Evolutionary conservation across 306 rosid genomes (phyloP).

Genomic region (Vigna unguiculata): DNA sequence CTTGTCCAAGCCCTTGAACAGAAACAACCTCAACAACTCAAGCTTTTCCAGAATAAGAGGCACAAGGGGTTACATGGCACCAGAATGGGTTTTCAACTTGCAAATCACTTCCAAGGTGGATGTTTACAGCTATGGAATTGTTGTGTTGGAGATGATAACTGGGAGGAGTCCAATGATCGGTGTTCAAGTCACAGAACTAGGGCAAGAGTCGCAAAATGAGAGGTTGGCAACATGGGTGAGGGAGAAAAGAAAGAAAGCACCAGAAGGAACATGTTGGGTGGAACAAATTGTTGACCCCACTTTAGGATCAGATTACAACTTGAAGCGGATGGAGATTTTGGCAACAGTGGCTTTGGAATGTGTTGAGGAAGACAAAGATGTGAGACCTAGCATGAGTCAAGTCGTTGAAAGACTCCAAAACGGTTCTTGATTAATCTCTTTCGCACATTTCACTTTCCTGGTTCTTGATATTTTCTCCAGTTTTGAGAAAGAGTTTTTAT

Average conservation of each 20-base stretch:
- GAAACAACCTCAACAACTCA: slow-evolving; percentile 28
- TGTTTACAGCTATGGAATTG: slow-evolving; percentile 29
- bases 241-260: slow-evolving; percentile 26
- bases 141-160: slow-evolving; percentile 39
- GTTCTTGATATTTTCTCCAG: neutral
- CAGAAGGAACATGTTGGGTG: slow-evolving; percentile 14
- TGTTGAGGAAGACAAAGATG: slow-evolving; percentile 53
- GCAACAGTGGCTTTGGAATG: slow-evolving; percentile 52
- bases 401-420: slow-evolving; percentile 50
- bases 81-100: slow-evolving; percentile 32
- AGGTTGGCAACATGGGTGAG: slow-evolving; percentile 50
- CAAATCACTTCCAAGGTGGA: slow-evolving; percentile 28
- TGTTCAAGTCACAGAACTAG: neutral
- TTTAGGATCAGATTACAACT: slow-evolving; percentile 34
- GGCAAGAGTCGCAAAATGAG: slow-evolving; percentile 34
- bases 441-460: neutral
- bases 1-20: slow-evolving; percentile 24
- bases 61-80: slow-evolving; percentile 50
- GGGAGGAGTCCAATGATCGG: slow-evolving; percentile 39
- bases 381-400: slow-evolving; percentile 59
- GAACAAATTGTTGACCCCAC: slow-evolving; percentile 47
- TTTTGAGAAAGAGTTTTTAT: neutral
- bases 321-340: slow-evolving; percentile 37
- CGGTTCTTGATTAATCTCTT: neutral
- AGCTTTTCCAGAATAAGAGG: slow-evolving; percentile 58